Evolutionary conservation across 768 basidiomycete species (phyloP), one percentile per base, ranked within the genome.

Genomic region (Exidia glandulosa): DNA sequence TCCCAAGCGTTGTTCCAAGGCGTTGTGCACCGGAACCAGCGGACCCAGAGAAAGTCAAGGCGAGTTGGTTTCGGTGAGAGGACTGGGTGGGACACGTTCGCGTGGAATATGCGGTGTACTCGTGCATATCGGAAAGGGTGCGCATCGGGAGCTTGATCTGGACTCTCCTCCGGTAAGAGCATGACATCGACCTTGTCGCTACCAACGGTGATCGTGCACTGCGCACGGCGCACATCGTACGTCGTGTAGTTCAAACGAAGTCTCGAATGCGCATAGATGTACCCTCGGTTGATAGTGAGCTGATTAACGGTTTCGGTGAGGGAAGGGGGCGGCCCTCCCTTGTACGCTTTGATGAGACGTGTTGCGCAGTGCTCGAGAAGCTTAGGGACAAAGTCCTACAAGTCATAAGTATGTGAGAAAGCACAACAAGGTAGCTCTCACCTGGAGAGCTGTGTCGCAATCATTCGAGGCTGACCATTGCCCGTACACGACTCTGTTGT

Each of bases 1-100:
- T 65, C 61, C 58, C 70, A 71, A 0, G 77, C n/a, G 73, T 30
- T 61, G 65, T 3, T 54, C 41, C 58, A 64, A 67, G 3, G 47
- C 59, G 0, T 56, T 57, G 36, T 78, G 73, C 0, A 59, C 50
- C 69, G 68, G 45, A 76, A 68, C 74, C 76, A 77, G 0, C 67
- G 65, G 0, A 81, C 75, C 66, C 74, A 79, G 1, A 81, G 61
- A 19, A 80, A 72, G 1, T 76, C 69, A 65, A 80, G 72, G 36
- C n/a, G 48, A 19, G 7, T 45, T 14, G 41, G 41, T 6, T 10
- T 45, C 41, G 41, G 41, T 9, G 6, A 19, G 34, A 19, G 32
- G 14, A 23, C 6, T 64, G 55, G 14, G 34, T 68, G 60, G 2
- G 56, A n/a, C 2, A 72, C 69, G 27, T 63, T 55, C 50, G 55